These are phyloP conservation scores for Cyberlindnera xylosilytica DNA, from an alignment of 805 yeast genomes.

Conservation along the genomic window DNA sequence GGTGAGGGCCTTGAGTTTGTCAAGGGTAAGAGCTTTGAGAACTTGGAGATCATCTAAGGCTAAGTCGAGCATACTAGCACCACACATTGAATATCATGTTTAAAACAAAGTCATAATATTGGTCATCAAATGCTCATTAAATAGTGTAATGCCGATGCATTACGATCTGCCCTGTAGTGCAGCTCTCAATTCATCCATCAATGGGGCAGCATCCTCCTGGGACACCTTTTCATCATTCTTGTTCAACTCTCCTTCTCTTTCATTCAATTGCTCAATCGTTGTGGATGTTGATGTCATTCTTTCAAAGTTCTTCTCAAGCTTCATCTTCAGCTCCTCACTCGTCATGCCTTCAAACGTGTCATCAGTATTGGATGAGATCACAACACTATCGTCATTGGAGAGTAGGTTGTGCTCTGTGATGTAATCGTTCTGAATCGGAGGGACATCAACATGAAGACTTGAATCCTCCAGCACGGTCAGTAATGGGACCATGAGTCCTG, in stretches of 20 bases:
- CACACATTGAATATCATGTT: too few species aligned
- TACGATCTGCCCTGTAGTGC: constrained; percentile 13
- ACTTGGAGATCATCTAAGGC: constrained; percentile 25
- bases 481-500: constrained; percentile 28
- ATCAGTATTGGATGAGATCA: constrained; percentile 14
- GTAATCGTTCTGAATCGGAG: constrained; percentile 19
- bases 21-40: constrained; percentile 42
- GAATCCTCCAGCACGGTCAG: constrained; percentile 28
- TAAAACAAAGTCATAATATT: too few species aligned
- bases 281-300: constrained; percentile 11
- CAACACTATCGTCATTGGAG: constrained; percentile 27
- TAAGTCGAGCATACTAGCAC: background rate
- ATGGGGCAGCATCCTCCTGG: constrained; percentile 7
- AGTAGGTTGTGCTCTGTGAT: constrained; percentile 17
- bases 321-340: constrained; percentile 18
- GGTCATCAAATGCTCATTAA: background rate
- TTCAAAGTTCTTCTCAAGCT: constrained; percentile 22
- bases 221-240: constrained; percentile 15
- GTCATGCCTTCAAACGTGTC: constrained; percentile 12
- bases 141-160: background rate
- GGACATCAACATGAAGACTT: background rate
- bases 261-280: background rate
- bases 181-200: constrained; percentile 20
- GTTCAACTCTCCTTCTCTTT: constrained; percentile 4
- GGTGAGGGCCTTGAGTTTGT: constrained; percentile 68